These are phyloP conservation scores for Trametes meyenii DNA, from an alignment of 768 basidiomycete genomes.

Conservation along the genomic window DNA sequence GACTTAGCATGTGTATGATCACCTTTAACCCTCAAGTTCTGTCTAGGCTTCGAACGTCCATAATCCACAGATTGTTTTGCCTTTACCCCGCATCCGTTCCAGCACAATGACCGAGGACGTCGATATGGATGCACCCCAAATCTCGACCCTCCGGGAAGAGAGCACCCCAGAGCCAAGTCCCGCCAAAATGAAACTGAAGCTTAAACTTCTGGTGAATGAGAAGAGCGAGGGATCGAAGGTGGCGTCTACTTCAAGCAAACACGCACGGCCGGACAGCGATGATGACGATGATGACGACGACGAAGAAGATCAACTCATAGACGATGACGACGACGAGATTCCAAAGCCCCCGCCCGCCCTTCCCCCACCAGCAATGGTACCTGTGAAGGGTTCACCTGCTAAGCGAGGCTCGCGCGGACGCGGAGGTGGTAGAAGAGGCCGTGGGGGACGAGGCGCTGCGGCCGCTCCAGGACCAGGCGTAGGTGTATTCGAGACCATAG, in stretches of 20 bases:
- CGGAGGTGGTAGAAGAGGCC: slow-evolving; percentile 38
- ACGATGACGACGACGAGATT: slow-evolving; percentile 59
- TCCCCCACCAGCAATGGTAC: slow-evolving; percentile 20
- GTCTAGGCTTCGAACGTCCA: neutral
- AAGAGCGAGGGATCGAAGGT: slow-evolving; percentile 41
- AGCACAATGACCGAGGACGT: slow-evolving; percentile 43
- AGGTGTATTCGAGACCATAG: slow-evolving; percentile 41
- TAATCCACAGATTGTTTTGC: neutral
- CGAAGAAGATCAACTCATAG: slow-evolving; percentile 80
- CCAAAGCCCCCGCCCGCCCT: slow-evolving; percentile 28
- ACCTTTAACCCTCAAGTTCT: neutral
- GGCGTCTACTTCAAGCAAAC: slow-evolving; percentile 35
- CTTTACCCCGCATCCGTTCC: neutral
- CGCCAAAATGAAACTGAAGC: slow-evolving; percentile 43
- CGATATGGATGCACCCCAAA: slow-evolving; percentile 82
- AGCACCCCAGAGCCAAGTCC: slow-evolving; percentile 57
- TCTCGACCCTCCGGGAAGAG: slow-evolving; percentile 77
- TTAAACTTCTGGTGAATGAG: slow-evolving; percentile 55
- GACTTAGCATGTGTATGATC: too few species aligned
- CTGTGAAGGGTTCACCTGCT: slow-evolving; percentile 23
- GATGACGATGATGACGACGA: slow-evolving; percentile 67
- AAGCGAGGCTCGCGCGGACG: slow-evolving; percentile 46
- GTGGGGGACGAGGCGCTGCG: slow-evolving; percentile 24
- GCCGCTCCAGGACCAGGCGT: slow-evolving; percentile 19
- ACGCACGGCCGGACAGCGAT: slow-evolving; percentile 29